Conservation (phyloP, 305 asterid genomes). For the Solanum hybrid region DNA sequence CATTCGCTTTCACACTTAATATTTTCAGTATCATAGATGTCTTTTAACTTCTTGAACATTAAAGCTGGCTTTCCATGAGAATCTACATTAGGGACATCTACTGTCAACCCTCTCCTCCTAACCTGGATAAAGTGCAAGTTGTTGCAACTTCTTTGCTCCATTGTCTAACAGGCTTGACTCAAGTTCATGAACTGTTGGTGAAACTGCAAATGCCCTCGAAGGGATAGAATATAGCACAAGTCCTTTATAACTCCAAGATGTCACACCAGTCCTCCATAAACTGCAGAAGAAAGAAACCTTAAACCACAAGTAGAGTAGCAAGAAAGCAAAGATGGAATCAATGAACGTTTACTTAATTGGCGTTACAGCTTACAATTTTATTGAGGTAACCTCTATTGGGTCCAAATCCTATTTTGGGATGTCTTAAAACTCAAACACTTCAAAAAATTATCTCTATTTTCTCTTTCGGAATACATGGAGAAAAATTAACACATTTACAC, state of each 20-base stretch:
- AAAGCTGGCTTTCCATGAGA: constrained; percentile 32
- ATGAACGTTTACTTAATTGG: not conserved
- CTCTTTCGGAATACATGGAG: not conserved
- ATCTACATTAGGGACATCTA: constrained; percentile 27
- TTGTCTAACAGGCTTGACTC: constrained; percentile 15
- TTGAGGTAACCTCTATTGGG: not conserved
- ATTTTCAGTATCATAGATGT: constrained; percentile 34
- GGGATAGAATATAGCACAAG: constrained; percentile 2
- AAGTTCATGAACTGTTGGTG: constrained; percentile 9
- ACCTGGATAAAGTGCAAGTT: constrained; percentile 40
- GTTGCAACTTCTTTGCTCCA: constrained; percentile 46
- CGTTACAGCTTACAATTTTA: not conserved
- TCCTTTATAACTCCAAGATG: not conserved
- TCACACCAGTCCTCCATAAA: not conserved
- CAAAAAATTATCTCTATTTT: not conserved
- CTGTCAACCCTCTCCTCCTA: constrained; percentile 31
- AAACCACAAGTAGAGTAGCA: not conserved
- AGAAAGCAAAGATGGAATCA: not conserved
- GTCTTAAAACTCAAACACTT: not conserved
- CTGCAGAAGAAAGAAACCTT: not conserved
- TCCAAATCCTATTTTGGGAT: not conserved
- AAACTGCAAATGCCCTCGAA: not conserved
- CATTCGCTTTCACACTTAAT: constrained; percentile 18
- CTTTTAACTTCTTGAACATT: constrained; percentile 33
- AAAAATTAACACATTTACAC: not conserved